Evolutionary conservation across 345 rosid genomes (phyloP).

Genomic region (Dipteronia sinensis): DNA sequence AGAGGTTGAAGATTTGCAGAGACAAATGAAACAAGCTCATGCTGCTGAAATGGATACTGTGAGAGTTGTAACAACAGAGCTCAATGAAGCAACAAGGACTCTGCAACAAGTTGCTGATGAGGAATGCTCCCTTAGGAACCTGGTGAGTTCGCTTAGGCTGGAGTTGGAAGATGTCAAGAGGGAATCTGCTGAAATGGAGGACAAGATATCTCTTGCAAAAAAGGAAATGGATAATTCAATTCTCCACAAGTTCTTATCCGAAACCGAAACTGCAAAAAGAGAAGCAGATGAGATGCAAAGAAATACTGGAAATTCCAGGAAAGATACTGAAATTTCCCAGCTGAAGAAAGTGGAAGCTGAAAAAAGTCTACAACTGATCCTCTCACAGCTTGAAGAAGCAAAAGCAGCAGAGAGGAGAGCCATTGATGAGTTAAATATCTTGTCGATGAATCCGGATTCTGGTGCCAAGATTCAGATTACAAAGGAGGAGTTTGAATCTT

Average conservation of each 20-base stretch:
- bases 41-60: conserved; percentile 54
- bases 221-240: conserved; percentile 10
- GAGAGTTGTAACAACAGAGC: conserved; percentile 57
- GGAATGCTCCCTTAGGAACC: conserved; percentile 52
- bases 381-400: conserved; percentile 54
- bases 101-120: conserved; percentile 66
- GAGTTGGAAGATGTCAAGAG: conserved; percentile 60
- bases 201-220: conserved; percentile 19
- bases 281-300: conserved; percentile 58
- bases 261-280: conserved; percentile 48
- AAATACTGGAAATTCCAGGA: conserved; percentile 38
- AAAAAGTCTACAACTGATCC: conserved; percentile 44
- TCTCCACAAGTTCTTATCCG: conserved; percentile 40
- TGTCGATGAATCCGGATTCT: conserved; percentile 37
- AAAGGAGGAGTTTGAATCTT: conserved; percentile 49
- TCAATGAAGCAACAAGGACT: conserved; percentile 66
- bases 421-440: conserved; percentile 46
- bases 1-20: conserved; percentile 64
- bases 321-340: conserved; percentile 49
- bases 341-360: conserved; percentile 43
- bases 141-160: conserved; percentile 41
- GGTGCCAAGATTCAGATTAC: conserved; percentile 53
- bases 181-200: conserved; percentile 35
- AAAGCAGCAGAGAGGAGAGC: conserved; percentile 56
- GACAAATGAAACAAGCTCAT: conserved; percentile 67